Base-by-base conservation (phyloP, 2,329 filamentous ascomycete genomes). In the Epichloe sibirici region DNA sequence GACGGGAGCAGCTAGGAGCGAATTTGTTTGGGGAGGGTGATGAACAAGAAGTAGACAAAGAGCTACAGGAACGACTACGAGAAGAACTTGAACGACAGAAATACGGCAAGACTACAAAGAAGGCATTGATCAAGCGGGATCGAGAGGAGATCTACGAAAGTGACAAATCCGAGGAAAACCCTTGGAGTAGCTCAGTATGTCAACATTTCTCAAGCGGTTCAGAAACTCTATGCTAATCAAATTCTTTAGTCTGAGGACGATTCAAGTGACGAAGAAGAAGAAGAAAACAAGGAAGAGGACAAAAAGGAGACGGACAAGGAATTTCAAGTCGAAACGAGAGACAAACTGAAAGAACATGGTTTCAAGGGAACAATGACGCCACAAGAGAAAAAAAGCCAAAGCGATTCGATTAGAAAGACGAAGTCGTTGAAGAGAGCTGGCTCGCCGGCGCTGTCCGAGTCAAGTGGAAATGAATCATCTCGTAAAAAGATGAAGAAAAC, bases 381-480 rank as follows among this genome's bases (percentile, higher is more conserved):
- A 0, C 66, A 74, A 34, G 71, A 71, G 49, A 79, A 77, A 62
- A 72, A 70, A 51, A 71, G 71, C 52, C 61, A 67, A 11, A 65
- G 67, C 25, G 58, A 65, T 13, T 25, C 51, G 6, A 49, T 54
- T 0, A 81, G 79, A 66, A 81, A 80, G 64, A 67, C 69, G 60
- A 83, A 81, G 62, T 76, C 75, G 35, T 78, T 91, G 50, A 96
- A 96, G 71, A 83, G 91, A 34, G 79, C 88, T 35, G 89, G 90
- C 17, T 95, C 90, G 15, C 89, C 90, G 3, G 86, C 90, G 57
- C 76, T 87, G 35, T 96, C 90, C 2, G 91, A 97, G 65, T 89
- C 89, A 9, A 95, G 89, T 65, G 91, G 89, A 51, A 94, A 90
- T 60, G 91, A 97, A 66, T 91, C 88, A 0, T 81, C 83, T 25